phyloP scores from a whole-genome alignment of 257 asterid species.

The Mitragyna speciosa region DNA sequence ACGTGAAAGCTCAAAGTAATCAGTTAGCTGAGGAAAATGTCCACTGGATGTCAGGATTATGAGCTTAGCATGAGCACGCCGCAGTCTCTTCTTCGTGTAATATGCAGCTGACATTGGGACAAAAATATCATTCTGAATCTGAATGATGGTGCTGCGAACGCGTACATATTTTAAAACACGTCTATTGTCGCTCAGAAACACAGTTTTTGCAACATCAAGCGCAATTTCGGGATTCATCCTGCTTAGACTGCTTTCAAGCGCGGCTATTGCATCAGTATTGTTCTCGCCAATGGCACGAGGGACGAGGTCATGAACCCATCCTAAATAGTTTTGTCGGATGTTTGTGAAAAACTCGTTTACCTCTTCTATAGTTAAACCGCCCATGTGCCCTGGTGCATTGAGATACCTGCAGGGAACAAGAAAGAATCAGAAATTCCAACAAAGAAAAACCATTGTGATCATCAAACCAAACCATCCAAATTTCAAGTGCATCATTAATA shows the following conservation, averaged over 20 bases:
- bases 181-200: conserved; percentile 3
- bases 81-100: conserved; percentile 12
- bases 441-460: neutral
- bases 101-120: conserved; percentile 10
- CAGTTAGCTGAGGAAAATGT: conserved; percentile 21
- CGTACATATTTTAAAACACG: neutral
- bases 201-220: conserved; percentile 14
- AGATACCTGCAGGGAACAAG: neutral
- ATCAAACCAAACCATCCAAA: neutral
- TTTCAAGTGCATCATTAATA: too few relatives aligned
- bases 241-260: conserved; percentile 1
- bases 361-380: conserved; percentile 3
- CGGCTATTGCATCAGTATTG: neutral
- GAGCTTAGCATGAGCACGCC: neutral
- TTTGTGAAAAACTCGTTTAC: neutral
- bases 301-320: conserved; percentile 14
- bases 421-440: neutral
- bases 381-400: conserved; percentile 12
- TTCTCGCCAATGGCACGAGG: conserved; percentile 10
- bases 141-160: conserved; percentile 6
- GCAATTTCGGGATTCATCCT: conserved; percentile 9
- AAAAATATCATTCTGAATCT: neutral
- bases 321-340: conserved; percentile 4
- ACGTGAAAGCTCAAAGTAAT: neutral
- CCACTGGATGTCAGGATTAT: neutral